Base-by-base conservation (phyloP, 2,329 filamentous ascomycete genomes). In the Magnaporthiopsis incrustans region DNA sequence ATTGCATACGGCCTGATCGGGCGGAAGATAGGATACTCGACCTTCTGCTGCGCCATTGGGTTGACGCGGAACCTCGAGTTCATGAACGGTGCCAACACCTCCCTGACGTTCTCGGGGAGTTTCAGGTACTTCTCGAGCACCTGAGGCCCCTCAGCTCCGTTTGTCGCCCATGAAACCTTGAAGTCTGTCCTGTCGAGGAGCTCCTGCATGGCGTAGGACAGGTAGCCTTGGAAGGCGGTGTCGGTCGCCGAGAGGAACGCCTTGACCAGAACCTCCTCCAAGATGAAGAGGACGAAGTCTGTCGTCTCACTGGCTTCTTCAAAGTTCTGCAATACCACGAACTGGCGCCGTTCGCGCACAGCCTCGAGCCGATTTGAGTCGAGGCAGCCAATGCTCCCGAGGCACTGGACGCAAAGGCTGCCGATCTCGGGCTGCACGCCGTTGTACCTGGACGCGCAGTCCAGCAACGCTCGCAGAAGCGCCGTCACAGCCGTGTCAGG, bases 181-280 rank as follows among this genome's bases (percentile, higher is more conserved):
- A 97, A 88, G 33, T 89, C 88, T 71, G 90, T 91, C 68, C 89
- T 86, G 59, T 88, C 87, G 4, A 98, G 82, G 57, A 98, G 82
- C 70, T 96, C 89, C 75, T 99, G 95, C 87, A 99, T 97, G 2
- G 89, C 91, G 75, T 90, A 99, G 1, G 94, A 94, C 25, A 99
- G 81, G 72, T 96, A 97, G 0, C 92, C 93, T 74, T 98, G 95
- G 7, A 92, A 83, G 68, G 87, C 88, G 2, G 92, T 90, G 73
- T 97, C 96, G 0, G 90, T 95, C 1, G 91, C 90, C 1, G 94
- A 96, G 58, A 96, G 80, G 72, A 99, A 99, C 0, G 93, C 89
- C 66, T 93, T 92, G 32, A 98, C 92, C 14, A 99, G 79, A 10
- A 97, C 89, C 71, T 96, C 85, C 70, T 97, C 89, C 22, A 99